Percentiles rank a stretch among this genome's conserved stretches.
These are phyloP conservation scores for Penicillium psychrofluorescens DNA, from an alignment of 495 filamentous ascomycete species.

Conservation along the genomic window DNA sequence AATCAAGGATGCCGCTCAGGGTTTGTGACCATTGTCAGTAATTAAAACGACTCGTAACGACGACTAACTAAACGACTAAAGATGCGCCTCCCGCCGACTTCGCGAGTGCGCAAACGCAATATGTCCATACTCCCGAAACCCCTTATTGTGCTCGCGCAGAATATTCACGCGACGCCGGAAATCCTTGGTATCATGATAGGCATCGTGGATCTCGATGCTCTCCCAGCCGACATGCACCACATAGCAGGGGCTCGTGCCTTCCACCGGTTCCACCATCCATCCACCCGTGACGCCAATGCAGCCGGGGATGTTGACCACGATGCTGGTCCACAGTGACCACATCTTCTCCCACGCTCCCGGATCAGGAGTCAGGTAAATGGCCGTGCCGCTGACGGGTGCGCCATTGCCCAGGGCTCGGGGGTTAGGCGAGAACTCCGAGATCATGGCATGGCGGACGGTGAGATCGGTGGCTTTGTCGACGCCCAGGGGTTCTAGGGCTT, in stretches of 20 bases:
- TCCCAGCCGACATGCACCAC: constrained; percentile 18
- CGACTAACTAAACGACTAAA: neutral
- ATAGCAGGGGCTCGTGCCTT: constrained; percentile 10
- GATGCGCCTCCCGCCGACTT: constrained; percentile 28
- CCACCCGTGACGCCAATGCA: constrained; percentile 17
- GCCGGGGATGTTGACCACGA: constrained; percentile 13
- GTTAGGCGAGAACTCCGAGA: constrained; percentile 12
- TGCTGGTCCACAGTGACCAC: constrained; percentile 18
- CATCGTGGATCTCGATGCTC: constrained; percentile 16
- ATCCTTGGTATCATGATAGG: constrained; percentile 16
- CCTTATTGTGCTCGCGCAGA: constrained; percentile 12
- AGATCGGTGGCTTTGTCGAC: constrained; percentile 4
- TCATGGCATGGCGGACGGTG: constrained; percentile 17
- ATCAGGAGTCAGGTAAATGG: constrained; percentile 13
- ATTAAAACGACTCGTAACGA: too few relatives aligned
- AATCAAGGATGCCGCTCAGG: too few relatives aligned
- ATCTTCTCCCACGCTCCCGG: constrained; percentile 13
- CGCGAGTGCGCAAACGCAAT: constrained; percentile 11
- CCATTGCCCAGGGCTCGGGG: constrained; percentile 6
- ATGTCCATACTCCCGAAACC: constrained; percentile 18
- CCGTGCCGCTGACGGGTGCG: constrained; percentile 12
- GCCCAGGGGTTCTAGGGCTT: constrained; percentile 1
- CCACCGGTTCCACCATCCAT: constrained; percentile 19
- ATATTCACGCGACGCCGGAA: constrained; percentile 13
- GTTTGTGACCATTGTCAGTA: too few relatives aligned